These are phyloP conservation scores for Nakaseomyces nivariensis DNA, from an alignment of 1,139 yeast species.

Conservation along the genomic window DNA sequence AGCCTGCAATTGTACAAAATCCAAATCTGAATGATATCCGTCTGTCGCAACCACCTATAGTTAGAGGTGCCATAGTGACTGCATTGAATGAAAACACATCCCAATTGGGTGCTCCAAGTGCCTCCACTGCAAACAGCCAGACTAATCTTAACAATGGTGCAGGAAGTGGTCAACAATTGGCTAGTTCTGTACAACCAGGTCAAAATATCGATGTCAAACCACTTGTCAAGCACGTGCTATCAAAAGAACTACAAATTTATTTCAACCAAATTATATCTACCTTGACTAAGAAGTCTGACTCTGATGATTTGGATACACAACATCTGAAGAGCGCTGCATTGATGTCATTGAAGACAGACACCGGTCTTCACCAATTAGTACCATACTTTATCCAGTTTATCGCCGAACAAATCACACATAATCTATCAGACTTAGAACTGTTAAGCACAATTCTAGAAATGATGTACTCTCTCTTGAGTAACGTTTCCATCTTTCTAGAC, in stretches of 20 bases:
- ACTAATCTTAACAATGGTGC: slow-evolving; percentile 4
- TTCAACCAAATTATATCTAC: slow-evolving; percentile 87
- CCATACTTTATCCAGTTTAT: slow-evolving; percentile 95
- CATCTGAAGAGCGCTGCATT: slow-evolving; percentile 67
- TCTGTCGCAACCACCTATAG: slow-evolving; percentile 48
- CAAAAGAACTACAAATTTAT: slow-evolving; percentile 86
- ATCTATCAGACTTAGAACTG: slow-evolving; percentile 61
- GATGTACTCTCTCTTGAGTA: slow-evolving; percentile 73
- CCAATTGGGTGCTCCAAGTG: slow-evolving; percentile 22
- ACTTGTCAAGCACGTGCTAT: slow-evolving; percentile 88
- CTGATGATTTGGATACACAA: slow-evolving; percentile 38
- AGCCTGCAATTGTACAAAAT: slow-evolving; percentile 94
- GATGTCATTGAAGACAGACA: slow-evolving; percentile 76
- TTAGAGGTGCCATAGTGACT: slow-evolving; percentile 61
- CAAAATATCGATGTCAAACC: slow-evolving; percentile 77
- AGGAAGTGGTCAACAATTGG: slow-evolving; percentile 19
- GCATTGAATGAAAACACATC: slow-evolving; percentile 31
- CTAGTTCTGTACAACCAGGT: slow-evolving; percentile 33
- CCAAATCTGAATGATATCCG: slow-evolving; percentile 74
- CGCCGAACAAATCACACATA: slow-evolving; percentile 90
- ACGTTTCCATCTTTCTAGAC: slow-evolving; percentile 80
- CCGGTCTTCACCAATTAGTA: slow-evolving; percentile 91
- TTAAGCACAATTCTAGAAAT: slow-evolving; percentile 87
- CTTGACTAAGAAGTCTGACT: slow-evolving; percentile 38
- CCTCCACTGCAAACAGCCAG: slow-evolving; percentile 8